Base-by-base conservation (phyloP, 1,284 basidiomycete species). In the Vanrija sp. region DNA sequence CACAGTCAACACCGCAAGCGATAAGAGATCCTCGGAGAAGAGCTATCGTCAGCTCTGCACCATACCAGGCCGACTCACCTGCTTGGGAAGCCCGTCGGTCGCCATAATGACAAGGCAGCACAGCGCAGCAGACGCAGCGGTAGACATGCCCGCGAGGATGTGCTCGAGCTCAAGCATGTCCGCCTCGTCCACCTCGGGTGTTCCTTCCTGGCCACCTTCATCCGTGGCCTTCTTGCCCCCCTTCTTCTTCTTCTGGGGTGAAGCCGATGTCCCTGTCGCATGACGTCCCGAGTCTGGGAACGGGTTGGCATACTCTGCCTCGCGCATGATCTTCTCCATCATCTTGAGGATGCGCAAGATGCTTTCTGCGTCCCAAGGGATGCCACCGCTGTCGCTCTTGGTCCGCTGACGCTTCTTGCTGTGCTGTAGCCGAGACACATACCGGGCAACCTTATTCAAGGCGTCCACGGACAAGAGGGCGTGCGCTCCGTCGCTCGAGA, bases 11-110 rank as follows among this genome's bases (percentile, higher is more conserved):
- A 97, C 80, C 67, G 90, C 92, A 0, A 82, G 78, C 0, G 84
- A 85, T 53, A 98, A 86, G 14, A 93, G 78, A 69, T 98, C 94
- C 69, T 98, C 94, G 0, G 93, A 95, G 69, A 89, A 95, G 31
- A 90, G 77, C 88, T 90, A 67, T 8, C 6, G 42, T 65, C 20
- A 68, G 63, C 53, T 41, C 7, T 50, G 41, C 15, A n/a, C 20
- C 42, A 9, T 12, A 36, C n/a, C 4, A 23, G 37, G 3, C 6
- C 4, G 31, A 67, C 82, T 41, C 55, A 89, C 89, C 81, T 90
- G 88, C 69, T 92, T 92, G 3, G 88, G 83, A 45, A 95, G 75
- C 23, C 85, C 80, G 59, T 92, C 88, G 35, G 85, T 85, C 0
- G 83, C 83, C 15, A 96, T 79, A 7, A 95, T 73, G 0, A 85